These are phyloP conservation scores for Fusarium sarcochroum DNA, from an alignment of 2,329 filamentous ascomycete genomes.

Conservation along the genomic window DNA sequence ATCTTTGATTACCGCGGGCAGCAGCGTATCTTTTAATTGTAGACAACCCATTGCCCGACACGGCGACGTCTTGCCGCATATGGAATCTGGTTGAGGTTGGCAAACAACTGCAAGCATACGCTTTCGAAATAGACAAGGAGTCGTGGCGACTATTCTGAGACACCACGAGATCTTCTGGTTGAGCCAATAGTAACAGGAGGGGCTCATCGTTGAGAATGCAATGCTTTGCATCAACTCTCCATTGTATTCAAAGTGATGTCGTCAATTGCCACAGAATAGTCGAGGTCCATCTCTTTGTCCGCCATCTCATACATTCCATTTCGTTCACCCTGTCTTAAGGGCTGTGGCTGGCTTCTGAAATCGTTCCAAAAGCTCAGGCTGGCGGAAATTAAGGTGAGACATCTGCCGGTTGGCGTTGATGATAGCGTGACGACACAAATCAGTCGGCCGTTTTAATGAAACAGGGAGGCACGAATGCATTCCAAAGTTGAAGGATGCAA, in stretches of 20 bases:
- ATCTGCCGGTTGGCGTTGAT: slow-evolving; percentile 26
- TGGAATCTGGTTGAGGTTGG: slow-evolving; percentile 41
- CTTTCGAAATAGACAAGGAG: slow-evolving; percentile 28
- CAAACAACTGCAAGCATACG: slow-evolving; percentile 40
- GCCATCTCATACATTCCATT: slow-evolving; percentile 43
- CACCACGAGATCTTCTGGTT: slow-evolving; percentile 37
- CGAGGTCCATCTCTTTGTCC: slow-evolving; percentile 31
- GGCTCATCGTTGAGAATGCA: slow-evolving; percentile 37
- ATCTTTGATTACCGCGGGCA: slow-evolving; percentile 22
- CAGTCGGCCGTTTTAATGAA: slow-evolving; percentile 30
- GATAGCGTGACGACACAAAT: slow-evolving; percentile 28
- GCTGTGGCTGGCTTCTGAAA: slow-evolving; percentile 29
- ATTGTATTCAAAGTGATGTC: slow-evolving; percentile 16
- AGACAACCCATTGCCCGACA: slow-evolving; percentile 20
- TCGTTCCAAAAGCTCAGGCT: not conserved
- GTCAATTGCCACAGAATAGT: slow-evolving; percentile 4
- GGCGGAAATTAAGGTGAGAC: slow-evolving; percentile 32
- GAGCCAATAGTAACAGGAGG: slow-evolving; percentile 24
- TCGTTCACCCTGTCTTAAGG: slow-evolving; percentile 5
- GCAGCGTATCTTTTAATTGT: slow-evolving; percentile 40
- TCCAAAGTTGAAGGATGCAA: slow-evolving; percentile 41
- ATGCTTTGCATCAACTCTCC: slow-evolving; percentile 26
- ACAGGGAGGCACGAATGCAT: slow-evolving; percentile 40
- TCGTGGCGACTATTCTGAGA: slow-evolving; percentile 31
- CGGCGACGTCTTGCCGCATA: slow-evolving; percentile 32